These are phyloP conservation scores for Mycena galopus DNA, from an alignment of 768 basidiomycete species.

Conservation along the genomic window DNA sequence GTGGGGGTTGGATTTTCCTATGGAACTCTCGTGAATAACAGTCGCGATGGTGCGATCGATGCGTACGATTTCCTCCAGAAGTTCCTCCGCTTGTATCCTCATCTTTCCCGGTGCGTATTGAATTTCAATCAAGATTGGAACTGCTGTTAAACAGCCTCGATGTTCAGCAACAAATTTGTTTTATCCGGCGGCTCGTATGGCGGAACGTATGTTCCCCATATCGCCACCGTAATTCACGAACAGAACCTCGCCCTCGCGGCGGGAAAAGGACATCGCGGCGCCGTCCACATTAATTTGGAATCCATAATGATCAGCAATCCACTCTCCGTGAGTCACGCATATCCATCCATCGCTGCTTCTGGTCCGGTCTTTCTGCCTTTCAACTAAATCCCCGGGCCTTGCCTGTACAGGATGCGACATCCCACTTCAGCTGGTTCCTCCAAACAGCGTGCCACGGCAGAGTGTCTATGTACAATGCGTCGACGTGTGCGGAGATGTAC, in stretches of 20 bases:
- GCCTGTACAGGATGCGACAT: constrained; percentile 26
- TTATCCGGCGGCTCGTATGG: constrained; percentile 52
- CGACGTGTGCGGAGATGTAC: constrained; percentile 43
- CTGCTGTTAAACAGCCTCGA: no score
- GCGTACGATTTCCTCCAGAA: constrained; percentile 53
- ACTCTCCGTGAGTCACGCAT: constrained; percentile 37
- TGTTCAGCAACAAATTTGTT: constrained; percentile 37
- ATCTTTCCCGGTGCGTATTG: background rate
- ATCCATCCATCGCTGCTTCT: background rate
- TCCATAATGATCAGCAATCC: constrained; percentile 51
- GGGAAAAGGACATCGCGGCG: constrained; percentile 36
- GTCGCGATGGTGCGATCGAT: constrained; percentile 46
- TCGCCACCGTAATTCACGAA: constrained; percentile 52
- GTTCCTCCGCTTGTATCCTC: constrained; percentile 46
- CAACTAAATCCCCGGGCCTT: background rate
- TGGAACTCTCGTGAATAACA: constrained; percentile 49
- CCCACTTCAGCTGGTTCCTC: constrained; percentile 46
- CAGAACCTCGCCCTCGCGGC: constrained; percentile 44
- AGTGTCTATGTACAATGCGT: constrained; percentile 46
- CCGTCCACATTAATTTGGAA: constrained; percentile 48
- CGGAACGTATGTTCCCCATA: constrained; percentile 51
- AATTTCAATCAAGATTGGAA: background rate
- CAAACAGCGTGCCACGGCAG: constrained; percentile 42
- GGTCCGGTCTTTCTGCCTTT: no score
- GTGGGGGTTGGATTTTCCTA: constrained; percentile 52